Evolutionary conservation across 495 filamentous ascomycete species (phyloP), one percentile per base, ranked within the genome.

Genomic region (Hypoxylon cercidicola): DNA sequence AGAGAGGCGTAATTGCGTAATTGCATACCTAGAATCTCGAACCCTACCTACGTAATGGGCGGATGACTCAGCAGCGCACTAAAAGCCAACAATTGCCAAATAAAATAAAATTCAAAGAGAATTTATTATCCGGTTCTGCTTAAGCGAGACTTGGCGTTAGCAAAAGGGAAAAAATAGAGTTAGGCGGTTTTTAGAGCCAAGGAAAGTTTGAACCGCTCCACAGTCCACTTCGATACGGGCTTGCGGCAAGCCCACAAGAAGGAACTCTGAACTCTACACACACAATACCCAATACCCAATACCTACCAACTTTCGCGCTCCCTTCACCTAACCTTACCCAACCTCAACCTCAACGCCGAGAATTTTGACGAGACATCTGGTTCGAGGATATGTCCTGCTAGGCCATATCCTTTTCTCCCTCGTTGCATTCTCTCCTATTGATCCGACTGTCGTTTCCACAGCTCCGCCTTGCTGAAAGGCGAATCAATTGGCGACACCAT

Each of bases 401-500:
- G 71, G 71, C 64, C 65, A 65, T 73, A 64, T 73, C 71, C 71
- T 66, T 67, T 62, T 55, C 34, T 49, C 64, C 53, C 63, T 64
- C 50, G 58, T 68, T 66, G 50, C 61, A 62, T 66, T 49, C 53
- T 61, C 68, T 67, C 71, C 70, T 52, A 68, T 57, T 68, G 60
- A 65, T 56, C 62, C 57, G 71, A 73, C 53, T 71, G 70, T 71
- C 71, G 71, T 66, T 62, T 55, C 48, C 60, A 71, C 34, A 71
- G 66, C 64, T 71, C 70, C 73, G 78, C 77, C 79, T 78, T 78
- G 74, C 74, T 77, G 72, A 75, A 77, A 80, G 78, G 79, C 78
- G 74, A 75, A 76, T 69, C 53, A 73, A 69, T 66, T 69, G 74
- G 79, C 79, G 78, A 74, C 82, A 84, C 75, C 72, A 88, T 88